Percentiles rank a stretch among this genome's conserved stretches.
These are phyloP conservation scores for Erodium texanum DNA, from an alignment of 441 rosid species.

Conservation along the genomic window DNA sequence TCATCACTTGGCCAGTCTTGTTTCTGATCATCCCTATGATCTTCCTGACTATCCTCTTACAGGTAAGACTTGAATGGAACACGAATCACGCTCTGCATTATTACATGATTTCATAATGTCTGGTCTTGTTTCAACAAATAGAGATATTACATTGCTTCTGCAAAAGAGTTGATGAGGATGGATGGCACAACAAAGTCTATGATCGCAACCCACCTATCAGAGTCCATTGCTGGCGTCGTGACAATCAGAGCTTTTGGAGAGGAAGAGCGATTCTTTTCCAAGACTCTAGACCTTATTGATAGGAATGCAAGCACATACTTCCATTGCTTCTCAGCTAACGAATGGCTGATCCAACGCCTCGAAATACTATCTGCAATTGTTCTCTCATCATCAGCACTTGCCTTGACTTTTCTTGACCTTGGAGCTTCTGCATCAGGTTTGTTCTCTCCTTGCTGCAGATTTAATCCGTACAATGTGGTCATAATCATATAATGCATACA, in stretches of 20 bases:
- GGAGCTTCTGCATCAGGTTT: constrained; percentile 29
- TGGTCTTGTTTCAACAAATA: constrained; percentile 6
- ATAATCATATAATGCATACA: not conserved
- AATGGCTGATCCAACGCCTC: constrained; percentile 36
- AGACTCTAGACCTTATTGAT: constrained; percentile 20
- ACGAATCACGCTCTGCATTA: not conserved
- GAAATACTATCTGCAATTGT: constrained; percentile 28
- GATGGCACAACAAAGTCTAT: constrained; percentile 29
- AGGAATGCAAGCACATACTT: constrained; percentile 28
- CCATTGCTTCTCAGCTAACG: constrained; percentile 25
- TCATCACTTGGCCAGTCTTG: constrained; percentile 38
- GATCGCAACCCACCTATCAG: constrained; percentile 24
- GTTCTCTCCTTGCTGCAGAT: too few relatives aligned
- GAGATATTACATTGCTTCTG: constrained; percentile 23
- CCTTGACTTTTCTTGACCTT: constrained; percentile 22
- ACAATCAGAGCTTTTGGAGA: constrained; percentile 27
- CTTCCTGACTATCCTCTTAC: constrained; percentile 25
- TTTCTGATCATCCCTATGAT: constrained; percentile 35
- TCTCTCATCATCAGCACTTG: constrained; percentile 25
- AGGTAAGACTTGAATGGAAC: constrained; percentile 23
- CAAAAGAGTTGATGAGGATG: constrained; percentile 27
- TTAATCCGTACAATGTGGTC: too few relatives aligned
- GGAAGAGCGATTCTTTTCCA: constrained; percentile 23
- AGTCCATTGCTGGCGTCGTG: constrained; percentile 23
- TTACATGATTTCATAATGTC: too few relatives aligned